phyloP scores from a whole-genome alignment of 176 grass and related monocot genomes.

The Hordeum vulgare region DNA sequence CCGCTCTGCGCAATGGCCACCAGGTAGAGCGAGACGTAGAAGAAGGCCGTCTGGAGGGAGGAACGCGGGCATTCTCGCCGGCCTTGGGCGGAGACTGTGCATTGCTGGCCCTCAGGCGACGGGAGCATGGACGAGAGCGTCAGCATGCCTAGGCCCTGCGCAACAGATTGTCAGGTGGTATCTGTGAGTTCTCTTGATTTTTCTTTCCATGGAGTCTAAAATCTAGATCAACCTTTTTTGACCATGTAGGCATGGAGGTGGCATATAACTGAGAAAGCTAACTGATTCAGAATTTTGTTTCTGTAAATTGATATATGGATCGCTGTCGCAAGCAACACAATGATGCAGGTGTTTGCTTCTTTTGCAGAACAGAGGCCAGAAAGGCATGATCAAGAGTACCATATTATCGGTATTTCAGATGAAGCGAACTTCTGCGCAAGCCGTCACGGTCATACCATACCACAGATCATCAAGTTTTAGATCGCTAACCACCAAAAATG shows the following conservation, averaged over 20 bases:
- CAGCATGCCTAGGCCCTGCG: conserved; percentile 40
- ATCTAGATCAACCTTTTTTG: too few relatives aligned
- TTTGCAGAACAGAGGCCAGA: background rate
- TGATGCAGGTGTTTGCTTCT: background rate
- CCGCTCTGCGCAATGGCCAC: conserved; percentile 55
- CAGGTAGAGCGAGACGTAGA: conserved; percentile 56
- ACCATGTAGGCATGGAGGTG: too few relatives aligned
- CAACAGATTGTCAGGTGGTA: background rate
- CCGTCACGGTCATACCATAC: background rate
- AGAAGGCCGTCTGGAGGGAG: conserved; percentile 20
- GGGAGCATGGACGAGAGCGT: conserved; percentile 26
- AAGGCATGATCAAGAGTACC: background rate
- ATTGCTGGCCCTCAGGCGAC: background rate
- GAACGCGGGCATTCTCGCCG: background rate
- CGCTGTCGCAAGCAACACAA: background rate
- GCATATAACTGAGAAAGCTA: too few relatives aligned
- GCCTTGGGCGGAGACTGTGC: background rate
- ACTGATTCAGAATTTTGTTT: background rate
- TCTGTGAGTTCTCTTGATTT: background rate
- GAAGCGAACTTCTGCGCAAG: background rate
- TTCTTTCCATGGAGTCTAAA: too few relatives aligned
- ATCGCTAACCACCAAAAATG: background rate
- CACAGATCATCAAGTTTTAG: background rate
- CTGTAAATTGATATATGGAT: background rate
- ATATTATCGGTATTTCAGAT: background rate